phyloP scores from a whole-genome alignment of 257 asterid species.

The Leonotis leonurus region DNA sequence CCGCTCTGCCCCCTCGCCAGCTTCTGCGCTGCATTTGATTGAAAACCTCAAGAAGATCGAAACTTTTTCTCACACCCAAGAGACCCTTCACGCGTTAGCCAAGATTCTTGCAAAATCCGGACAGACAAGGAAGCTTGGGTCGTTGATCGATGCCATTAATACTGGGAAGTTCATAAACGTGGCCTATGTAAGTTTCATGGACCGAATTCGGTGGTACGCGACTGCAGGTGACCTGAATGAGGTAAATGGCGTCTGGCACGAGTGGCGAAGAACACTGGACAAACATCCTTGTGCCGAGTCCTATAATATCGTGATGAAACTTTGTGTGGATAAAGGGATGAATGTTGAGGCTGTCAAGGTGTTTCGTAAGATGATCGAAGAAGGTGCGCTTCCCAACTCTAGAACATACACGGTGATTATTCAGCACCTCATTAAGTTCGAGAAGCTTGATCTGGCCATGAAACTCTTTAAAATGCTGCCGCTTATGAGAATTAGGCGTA shows the following conservation, averaged over 20 bases:
- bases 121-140: constrained; percentile 46
- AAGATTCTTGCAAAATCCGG: constrained; percentile 74
- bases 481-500: constrained; percentile 63
- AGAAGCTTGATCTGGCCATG: constrained; percentile 52
- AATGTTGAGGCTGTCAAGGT: constrained; percentile 57
- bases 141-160: constrained; percentile 61
- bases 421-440: constrained; percentile 58
- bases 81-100: constrained; percentile 69
- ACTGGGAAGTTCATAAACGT: constrained; percentile 55
- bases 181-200: constrained; percentile 70
- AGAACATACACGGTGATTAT: constrained; percentile 72
- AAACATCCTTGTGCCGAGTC: constrained; percentile 75
- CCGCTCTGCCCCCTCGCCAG: constrained; percentile 73
- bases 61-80: constrained; percentile 62
- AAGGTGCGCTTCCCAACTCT: constrained; percentile 86
- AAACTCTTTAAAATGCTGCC: constrained; percentile 63
- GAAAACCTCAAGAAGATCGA: constrained; percentile 54
- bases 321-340: constrained; percentile 53
- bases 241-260: constrained; percentile 58
- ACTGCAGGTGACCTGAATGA: constrained; percentile 60
- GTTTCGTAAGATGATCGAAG: constrained; percentile 54
- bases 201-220: constrained; percentile 74
- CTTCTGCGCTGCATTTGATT: constrained; percentile 52
- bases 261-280: constrained; percentile 56
- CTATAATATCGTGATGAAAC: constrained; percentile 70